A percentile compares a stretch with the other conserved stretches of the same genome.
phyloP scores from a whole-genome alignment of 2,329 filamentous ascomycete genomes.

The Xylariaceae sp. region DNA sequence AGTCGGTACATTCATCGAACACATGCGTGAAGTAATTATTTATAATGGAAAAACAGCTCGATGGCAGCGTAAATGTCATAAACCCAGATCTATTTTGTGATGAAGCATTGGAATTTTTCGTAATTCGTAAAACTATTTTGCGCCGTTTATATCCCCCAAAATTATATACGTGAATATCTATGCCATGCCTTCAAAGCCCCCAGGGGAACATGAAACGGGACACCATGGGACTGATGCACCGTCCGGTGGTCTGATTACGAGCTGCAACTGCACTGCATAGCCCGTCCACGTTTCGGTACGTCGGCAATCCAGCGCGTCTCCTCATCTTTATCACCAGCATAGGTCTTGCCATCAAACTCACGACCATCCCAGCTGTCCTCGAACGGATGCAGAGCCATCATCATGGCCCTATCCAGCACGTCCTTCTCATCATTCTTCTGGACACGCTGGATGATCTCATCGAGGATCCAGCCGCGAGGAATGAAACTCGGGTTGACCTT shows the following conservation, averaged over 20 bases:
- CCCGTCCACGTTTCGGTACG: constrained; percentile 70
- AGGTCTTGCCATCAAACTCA: constrained; percentile 42
- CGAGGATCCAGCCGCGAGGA: constrained; percentile 83
- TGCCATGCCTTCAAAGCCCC: no score
- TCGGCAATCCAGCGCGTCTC: constrained; percentile 81
- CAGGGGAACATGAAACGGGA: no score
- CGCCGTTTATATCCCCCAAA: not conserved
- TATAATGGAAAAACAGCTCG: not conserved
- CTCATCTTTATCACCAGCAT: constrained; percentile 60
- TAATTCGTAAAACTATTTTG: not conserved
- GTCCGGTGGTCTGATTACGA: constrained; percentile 46
- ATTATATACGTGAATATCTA: not conserved
- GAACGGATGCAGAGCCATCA: constrained; percentile 80
- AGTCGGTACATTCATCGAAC: no score
- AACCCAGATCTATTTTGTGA: not conserved
- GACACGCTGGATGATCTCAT: constrained; percentile 85
- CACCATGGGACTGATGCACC: no score
- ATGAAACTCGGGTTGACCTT: constrained; percentile 88
- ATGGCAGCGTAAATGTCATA: not conserved
- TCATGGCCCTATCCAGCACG: constrained; percentile 71
- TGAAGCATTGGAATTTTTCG: not conserved
- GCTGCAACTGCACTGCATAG: constrained; percentile 93
- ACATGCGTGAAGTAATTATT: not conserved
- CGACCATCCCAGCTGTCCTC: constrained; percentile 65
- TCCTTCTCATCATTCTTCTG: constrained; percentile 79